A percentile compares a stretch with the other conserved stretches of the same genome.
These are phyloP conservation scores for Closterium sp. DNA, from an alignment of 139 green algal genomes.

Conservation along the genomic window DNA sequence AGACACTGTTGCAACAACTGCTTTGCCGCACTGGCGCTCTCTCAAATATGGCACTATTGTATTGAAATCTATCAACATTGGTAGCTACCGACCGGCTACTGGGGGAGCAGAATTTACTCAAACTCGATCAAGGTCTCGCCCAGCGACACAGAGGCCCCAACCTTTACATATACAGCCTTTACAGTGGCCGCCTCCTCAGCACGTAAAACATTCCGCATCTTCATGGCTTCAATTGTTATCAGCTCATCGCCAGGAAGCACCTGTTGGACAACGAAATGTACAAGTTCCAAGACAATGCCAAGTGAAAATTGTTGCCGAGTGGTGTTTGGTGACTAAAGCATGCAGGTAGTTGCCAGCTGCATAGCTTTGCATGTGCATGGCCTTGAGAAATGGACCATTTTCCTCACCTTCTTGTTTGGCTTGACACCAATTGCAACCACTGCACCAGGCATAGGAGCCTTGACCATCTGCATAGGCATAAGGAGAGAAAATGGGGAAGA, in stretches of 20 bases:
- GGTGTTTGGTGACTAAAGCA: not conserved
- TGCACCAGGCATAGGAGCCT: not conserved
- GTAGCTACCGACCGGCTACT: no score
- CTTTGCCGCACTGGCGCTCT: no score
- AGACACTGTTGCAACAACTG: no score
- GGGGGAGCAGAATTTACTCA: conserved; percentile 26
- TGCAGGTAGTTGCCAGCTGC: not conserved
- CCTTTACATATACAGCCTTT: conserved; percentile 37
- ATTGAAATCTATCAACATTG: no score
- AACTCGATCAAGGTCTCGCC: conserved; percentile 62
- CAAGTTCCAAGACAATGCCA: not conserved
- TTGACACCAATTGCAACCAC: not conserved
- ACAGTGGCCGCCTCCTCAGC: conserved; percentile 43
- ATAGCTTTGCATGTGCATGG: not conserved
- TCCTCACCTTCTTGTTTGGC: not conserved
- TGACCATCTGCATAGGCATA: not conserved
- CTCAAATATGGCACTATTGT: no score
- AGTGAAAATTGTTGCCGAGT: not conserved
- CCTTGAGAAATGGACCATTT: not conserved
- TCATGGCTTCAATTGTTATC: conserved; percentile 67
- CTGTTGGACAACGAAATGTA: not conserved
- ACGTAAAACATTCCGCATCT: conserved; percentile 63
- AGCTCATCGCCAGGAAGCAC: conserved; percentile 60
- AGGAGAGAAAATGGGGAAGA: not conserved
- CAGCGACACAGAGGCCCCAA: conserved; percentile 42